A percentile compares a stretch with the other conserved stretches of the same genome.
Evolutionary conservation across 441 rosid species (phyloP).

Genomic region (Arabidopsis hybrid): DNA sequence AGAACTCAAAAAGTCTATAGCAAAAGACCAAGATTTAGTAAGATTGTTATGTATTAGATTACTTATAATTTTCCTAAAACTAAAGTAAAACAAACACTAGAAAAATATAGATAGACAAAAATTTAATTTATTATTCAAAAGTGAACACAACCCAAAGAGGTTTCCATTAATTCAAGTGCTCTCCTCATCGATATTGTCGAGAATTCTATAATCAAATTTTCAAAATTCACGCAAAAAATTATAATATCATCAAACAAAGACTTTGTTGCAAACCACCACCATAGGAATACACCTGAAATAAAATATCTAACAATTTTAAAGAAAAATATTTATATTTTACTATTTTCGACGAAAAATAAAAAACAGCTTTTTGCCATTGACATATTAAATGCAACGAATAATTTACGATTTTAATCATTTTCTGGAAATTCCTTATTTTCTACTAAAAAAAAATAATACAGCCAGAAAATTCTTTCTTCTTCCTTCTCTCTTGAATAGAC

Average conservation of each 20-base stretch:
- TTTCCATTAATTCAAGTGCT: conserved; percentile 12
- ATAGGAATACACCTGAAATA: conserved; percentile 34
- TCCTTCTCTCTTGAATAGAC: not conserved
- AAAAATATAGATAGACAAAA: not conserved
- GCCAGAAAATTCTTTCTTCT: not conserved
- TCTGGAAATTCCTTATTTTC: not conserved
- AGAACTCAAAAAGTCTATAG: not conserved
- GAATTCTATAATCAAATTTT: not conserved
- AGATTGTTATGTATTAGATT: not conserved
- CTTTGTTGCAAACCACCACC: conserved; percentile 32
- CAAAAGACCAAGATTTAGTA: conserved; percentile 1
- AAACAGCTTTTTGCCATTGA: conserved; percentile 8
- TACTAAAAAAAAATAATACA: not conserved
- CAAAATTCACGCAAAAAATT: not conserved
- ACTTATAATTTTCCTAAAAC: too few species aligned
- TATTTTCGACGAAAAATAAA: not conserved
- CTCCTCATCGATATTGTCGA: conserved; percentile 19
- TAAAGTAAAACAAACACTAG: not conserved
- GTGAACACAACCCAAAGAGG: conserved; percentile 12
- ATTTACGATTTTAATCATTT: conserved; percentile 18
- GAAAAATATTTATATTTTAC: conserved; percentile 14
- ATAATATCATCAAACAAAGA: not conserved
- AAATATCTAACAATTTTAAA: not conserved
- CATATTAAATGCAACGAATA: conserved; percentile 14
- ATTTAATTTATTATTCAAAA: not conserved